Conservation (phyloP, 1,284 basidiomycete species). For the Chondrostereum purpureum region DNA sequence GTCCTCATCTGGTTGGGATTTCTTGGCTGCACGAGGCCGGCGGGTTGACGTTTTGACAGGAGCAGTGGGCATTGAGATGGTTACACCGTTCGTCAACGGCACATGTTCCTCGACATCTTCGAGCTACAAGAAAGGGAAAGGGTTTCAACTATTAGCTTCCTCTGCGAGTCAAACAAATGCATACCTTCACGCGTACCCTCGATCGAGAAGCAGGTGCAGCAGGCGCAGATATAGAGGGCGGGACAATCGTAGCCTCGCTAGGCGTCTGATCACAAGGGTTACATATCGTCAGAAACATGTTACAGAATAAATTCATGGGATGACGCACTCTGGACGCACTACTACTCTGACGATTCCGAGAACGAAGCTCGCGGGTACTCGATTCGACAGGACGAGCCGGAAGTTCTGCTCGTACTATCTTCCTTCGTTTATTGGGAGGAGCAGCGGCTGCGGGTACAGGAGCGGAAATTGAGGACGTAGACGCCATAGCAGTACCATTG, state of each 20-base stretch:
- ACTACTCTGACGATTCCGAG: conserved; percentile 20
- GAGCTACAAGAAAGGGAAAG: conserved; percentile 1
- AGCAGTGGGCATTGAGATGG: too few species aligned
- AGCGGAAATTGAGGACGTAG: neutral
- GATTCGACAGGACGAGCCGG: conserved; percentile 15
- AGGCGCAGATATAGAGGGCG: neutral
- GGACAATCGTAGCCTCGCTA: neutral
- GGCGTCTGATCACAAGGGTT: neutral
- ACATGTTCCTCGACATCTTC: too few species aligned
- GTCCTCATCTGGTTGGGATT: conserved; percentile 15
- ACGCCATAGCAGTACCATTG: neutral
- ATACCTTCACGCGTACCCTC: neutral
- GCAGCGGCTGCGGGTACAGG: conserved; percentile 22
- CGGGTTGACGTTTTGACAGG: too few species aligned
- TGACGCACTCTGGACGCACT: conserved; percentile 23
- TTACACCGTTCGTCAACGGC: too few species aligned
- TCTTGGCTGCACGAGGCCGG: conserved; percentile 11
- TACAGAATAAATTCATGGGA: neutral
- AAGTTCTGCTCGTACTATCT: conserved; percentile 6
- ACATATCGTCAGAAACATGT: too few species aligned
- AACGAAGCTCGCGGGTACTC: conserved; percentile 32
- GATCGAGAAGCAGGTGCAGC: neutral
- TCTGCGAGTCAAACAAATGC: neutral
- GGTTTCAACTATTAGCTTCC: neutral
- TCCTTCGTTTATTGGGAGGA: conserved; percentile 27